A percentile compares a stretch with the other conserved stretches of the same genome.
Conservation (phyloP, 768 basidiomycete genomes). For the Podaxis rugospora region DNA sequence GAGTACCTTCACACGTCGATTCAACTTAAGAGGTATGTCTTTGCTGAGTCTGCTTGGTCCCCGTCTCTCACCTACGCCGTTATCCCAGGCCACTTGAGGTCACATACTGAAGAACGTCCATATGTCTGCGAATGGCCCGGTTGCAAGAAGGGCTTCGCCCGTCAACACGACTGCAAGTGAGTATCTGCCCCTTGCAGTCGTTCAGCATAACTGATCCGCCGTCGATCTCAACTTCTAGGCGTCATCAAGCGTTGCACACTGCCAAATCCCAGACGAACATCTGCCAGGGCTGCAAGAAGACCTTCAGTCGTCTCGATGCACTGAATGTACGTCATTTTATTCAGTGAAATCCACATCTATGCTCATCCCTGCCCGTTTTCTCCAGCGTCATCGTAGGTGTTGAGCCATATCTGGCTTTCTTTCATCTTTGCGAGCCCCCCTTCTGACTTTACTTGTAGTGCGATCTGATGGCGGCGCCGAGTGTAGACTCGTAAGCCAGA, state of each 20-base stretch:
- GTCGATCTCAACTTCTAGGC: conserved; percentile 36
- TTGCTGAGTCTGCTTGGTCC: neutral
- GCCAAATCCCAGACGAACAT: conserved; percentile 80
- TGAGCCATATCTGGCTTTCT: conserved; percentile 15
- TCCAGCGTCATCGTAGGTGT: conserved; percentile 73
- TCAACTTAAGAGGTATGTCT: conserved; percentile 73
- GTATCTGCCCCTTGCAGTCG: conserved; percentile 25
- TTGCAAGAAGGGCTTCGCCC: conserved; percentile 91
- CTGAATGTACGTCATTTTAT: conserved; percentile 69
- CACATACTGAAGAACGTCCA: conserved; percentile 93
- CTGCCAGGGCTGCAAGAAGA: conserved; percentile 91
- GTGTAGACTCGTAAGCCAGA: conserved; percentile 50
- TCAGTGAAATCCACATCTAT: neutral
- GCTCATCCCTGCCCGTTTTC: conserved; percentile 16
- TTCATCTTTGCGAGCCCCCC: conserved; percentile 12
- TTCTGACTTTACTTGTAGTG: conserved; percentile 40
- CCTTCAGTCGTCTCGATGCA: conserved; percentile 91
- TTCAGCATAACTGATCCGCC: conserved; percentile 8
- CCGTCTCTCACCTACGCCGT: conserved; percentile 7
- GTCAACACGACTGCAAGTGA: conserved; percentile 96
- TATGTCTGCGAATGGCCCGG: conserved; percentile 93
- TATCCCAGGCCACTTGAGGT: conserved; percentile 77
- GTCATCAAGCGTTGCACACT: conserved; percentile 87
- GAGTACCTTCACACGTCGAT: conserved; percentile 93
- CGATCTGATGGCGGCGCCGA: conserved; percentile 84